Base-by-base conservation (phyloP, 2,329 filamentous ascomycete genomes). In the Alternaria triticina region DNA sequence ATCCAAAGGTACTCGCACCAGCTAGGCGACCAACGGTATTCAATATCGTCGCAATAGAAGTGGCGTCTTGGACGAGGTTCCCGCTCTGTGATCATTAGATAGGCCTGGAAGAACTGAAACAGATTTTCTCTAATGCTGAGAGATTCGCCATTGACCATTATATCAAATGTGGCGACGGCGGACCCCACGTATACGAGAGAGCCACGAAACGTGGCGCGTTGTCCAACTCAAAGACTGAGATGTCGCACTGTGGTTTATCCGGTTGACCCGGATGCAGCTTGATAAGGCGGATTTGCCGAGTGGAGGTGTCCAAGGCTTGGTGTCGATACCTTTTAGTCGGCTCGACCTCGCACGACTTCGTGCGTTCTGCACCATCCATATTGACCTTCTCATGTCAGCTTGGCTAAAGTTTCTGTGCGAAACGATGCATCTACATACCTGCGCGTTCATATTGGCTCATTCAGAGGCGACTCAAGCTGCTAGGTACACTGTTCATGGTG, bases 181-280 rank as follows among this genome's bases (percentile, higher is more conserved):
- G 36, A 1, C 36, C 36, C 36, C 36, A 40, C 0, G n/a, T 40
- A 6, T 40, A 40, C 0, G 36, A 40, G 0, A 40, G 36, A 40
- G 36, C n/a, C 0, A 11, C 3, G 5, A 40, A 40, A 3, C 8
- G 36, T 17, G 36, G 36, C 5, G 36, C 36, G n/a, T 8, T 40
- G 0, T 2, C 2, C n/a, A 40, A 17, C 0, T 40, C 36, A 3
- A 40, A 40, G 2, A 17, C 5, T 11, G 15, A n/a, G 0, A 40
- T 36, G 0, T n/a, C 33, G 15, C 1, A 36, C 33, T 36, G 13
- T 6, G 6, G 30, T 22, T 22, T 22, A 22, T 22, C 3, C 13
- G 30, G 13, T 33, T 8, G 1, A 33, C 6, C 12, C 12, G 6
- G 7, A 8, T 15, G 33, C 15, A 36, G 15, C 8, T 36, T 40